Conservation (phyloP, 108 stramenopile species). For the Nitzschia palea region DNA sequence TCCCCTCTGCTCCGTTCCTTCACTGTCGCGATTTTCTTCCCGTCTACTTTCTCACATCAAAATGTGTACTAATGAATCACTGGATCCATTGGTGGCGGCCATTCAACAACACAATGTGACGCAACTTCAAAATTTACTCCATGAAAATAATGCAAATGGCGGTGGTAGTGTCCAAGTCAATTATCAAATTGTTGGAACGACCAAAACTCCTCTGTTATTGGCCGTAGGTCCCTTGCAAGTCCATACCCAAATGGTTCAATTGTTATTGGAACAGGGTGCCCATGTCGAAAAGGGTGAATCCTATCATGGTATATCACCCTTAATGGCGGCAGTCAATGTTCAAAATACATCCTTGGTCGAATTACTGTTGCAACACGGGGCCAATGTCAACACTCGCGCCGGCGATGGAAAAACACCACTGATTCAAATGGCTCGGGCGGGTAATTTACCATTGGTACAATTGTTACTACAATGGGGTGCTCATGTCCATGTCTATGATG, state of each 20-base stretch:
- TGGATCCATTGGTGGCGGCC: conserved; percentile 1
- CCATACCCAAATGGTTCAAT: conserved; percentile 3
- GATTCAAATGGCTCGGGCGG: conserved; percentile 8
- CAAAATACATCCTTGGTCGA: background rate
- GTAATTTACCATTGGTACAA: background rate
- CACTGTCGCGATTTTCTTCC: too few species aligned
- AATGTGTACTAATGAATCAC: too few species aligned
- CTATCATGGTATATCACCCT: conserved; percentile 2
- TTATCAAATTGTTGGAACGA: background rate
- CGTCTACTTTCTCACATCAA: too few species aligned
- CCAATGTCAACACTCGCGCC: conserved; percentile 1
- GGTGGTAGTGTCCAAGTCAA: background rate
- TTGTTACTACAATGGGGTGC: conserved; percentile 11
- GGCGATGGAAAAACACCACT: conserved; percentile 21
- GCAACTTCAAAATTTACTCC: background rate
- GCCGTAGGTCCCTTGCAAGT: background rate
- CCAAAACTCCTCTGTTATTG: conserved; percentile 5
- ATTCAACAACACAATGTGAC: background rate
- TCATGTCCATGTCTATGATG: conserved; percentile 12
- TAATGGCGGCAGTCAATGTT: background rate
- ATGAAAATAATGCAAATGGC: background rate
- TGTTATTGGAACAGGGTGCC: background rate
- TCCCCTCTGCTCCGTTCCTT: too few species aligned
- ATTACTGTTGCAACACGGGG: background rate
- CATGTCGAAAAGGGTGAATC: background rate